These are phyloP conservation scores for Lichtheimia ramosa DNA, from an alignment of 371 early-diverging fungal genomes.

Conservation along the genomic window DNA sequence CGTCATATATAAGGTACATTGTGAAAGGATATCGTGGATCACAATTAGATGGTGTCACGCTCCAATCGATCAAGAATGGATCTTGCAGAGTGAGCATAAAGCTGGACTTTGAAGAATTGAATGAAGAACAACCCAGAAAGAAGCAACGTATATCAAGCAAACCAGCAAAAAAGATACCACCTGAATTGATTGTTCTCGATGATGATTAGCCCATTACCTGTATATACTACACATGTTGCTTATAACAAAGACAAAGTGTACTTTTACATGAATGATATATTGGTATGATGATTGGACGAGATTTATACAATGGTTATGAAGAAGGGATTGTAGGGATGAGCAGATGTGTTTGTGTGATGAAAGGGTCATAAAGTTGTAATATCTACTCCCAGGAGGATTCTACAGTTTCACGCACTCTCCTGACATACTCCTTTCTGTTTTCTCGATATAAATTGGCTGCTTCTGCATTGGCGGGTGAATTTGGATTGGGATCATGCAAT, in stretches of 20 bases:
- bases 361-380: background rate
- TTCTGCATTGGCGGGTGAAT: constrained; percentile 98
- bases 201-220: no score
- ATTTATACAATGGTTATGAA: no score
- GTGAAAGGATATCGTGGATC: constrained; percentile 10
- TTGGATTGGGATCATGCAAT: constrained; percentile 98
- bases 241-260: no score
- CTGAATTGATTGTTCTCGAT: no score
- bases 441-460: constrained; percentile 96
- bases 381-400: constrained; percentile 87
- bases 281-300: no score
- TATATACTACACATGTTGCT: no score
- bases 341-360: no score
- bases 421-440: constrained; percentile 91
- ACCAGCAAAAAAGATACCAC: no score
- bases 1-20: constrained; percentile 11
- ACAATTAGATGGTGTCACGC: background rate
- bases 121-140: no score
- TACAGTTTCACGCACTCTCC: constrained; percentile 93
- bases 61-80: background rate
- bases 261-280: no score
- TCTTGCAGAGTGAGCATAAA: background rate
- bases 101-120: background rate
- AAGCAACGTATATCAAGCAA: no score
- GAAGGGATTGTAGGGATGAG: no score